phyloP scores from a whole-genome alignment of 208 protist genomes.

The Naegleria gruberi region DNA sequence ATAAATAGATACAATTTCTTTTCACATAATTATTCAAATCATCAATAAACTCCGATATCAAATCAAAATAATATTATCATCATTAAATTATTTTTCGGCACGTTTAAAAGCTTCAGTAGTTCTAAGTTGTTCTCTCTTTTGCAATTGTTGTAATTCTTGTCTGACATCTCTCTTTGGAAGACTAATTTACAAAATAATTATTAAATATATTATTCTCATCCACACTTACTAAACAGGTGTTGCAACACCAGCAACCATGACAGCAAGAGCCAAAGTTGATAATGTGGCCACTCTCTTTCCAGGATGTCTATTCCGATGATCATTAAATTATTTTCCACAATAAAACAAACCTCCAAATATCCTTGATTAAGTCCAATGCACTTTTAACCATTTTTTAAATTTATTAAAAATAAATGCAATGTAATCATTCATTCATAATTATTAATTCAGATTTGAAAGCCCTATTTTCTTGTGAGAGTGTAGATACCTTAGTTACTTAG shows the following conservation, averaged over 20 bases:
- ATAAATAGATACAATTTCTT: too few relatives aligned
- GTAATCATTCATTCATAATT: too few relatives aligned
- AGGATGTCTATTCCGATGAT: background rate
- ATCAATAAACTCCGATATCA: background rate
- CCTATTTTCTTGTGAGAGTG: too few relatives aligned
- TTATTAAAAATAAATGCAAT: too few relatives aligned
- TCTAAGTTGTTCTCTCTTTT: background rate
- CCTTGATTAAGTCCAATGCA: too few relatives aligned
- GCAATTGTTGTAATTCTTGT: background rate
- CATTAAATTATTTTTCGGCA: background rate
- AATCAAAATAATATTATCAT: background rate
- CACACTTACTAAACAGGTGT: background rate
- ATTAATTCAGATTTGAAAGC: too few relatives aligned
- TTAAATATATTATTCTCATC: too few relatives aligned
- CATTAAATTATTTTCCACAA: background rate
- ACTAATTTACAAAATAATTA: background rate
- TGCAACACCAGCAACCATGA: background rate
- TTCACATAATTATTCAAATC: background rate
- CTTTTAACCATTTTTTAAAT: too few relatives aligned
- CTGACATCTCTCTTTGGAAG: background rate
- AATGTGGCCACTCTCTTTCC: background rate
- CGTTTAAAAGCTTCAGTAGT: background rate
- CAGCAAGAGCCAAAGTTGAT: background rate
- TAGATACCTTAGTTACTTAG: too few relatives aligned
- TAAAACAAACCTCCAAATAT: too few relatives aligned